These are phyloP conservation scores for Ziziphus jujuba DNA, from an alignment of 306 rosid genomes.

Conservation along the genomic window DNA sequence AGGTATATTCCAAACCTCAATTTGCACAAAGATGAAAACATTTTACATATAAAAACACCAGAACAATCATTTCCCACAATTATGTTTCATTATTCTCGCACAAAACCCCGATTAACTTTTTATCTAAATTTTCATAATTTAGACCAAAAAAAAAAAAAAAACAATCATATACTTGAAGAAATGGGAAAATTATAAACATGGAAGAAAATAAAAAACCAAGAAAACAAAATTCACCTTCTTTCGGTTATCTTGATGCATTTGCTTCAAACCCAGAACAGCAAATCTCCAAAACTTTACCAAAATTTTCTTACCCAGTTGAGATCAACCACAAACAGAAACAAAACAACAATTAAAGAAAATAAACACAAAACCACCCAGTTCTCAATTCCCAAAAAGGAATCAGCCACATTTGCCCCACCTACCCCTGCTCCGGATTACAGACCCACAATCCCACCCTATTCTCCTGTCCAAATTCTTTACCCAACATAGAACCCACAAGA, in stretches of 20 bases:
- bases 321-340: conserved; percentile 26
- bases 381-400: conserved; percentile 26
- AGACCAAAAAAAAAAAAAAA: neutral
- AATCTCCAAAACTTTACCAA: conserved; percentile 25
- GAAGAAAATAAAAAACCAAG: conserved; percentile 13
- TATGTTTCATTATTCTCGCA: neutral
- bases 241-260: conserved; percentile 78
- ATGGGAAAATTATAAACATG: neutral
- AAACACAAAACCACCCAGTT: conserved; percentile 8
- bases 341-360: neutral
- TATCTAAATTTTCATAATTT: no score
- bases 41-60: neutral
- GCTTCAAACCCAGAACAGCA: conserved; percentile 33
- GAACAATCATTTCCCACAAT: neutral
- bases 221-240: conserved; percentile 59
- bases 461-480: conserved; percentile 51
- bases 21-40: conserved; percentile 6
- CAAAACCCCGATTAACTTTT: no score
- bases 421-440: conserved; percentile 89
- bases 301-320: conserved; percentile 33
- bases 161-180: conserved; percentile 1
- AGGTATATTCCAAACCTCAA: conserved; percentile 5
- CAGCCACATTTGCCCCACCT: conserved; percentile 97
- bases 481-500: conserved; percentile 51
- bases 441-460: conserved; percentile 64